Evolutionary conservation across 495 filamentous ascomycete species (phyloP), one percentile per base, ranked within the genome.

Genomic region (Zalerion maritima): DNA sequence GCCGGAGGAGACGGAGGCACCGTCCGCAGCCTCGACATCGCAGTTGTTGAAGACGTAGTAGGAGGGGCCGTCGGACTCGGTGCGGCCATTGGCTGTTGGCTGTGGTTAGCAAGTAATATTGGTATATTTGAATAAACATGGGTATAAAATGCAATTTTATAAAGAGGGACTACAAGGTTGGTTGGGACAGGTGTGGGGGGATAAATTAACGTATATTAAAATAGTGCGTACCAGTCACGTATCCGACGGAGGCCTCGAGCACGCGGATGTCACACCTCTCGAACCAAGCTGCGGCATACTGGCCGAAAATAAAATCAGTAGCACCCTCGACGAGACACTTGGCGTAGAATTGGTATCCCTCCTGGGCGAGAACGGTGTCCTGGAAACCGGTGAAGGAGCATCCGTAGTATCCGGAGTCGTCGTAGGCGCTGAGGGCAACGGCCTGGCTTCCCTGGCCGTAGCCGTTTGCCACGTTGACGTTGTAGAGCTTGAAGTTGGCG

Each of bases 271-370:
- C 62, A 21, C 54, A 59, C 14, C 49, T 40, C 38, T 77, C 68
- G 39, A 79, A 74, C 74, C 74, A 81, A 7, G 62, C 64, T 6
- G 48, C 49, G 7, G 66, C 68, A 14, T 55, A 47, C 47, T 73
- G 69, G 5, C 75, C 75, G 46, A 76, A 80, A 40, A 80, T 69
- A 41, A 77, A 78, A 41, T 78, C 75, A 13, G 67, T 67, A 7
- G 66, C 67, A 8, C 75, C 75, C 34, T 63, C 52, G 36, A 78
- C 71, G 26, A 60, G 50, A 41, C 57, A 62, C 13, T 52, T 49
- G 10, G 52, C 59, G 49, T 67, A 78, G n/a, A 75, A 37, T 36
- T 76, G 69, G 27, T 50, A 40, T 18, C 73, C 73, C n/a, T 45
- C 52, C 29, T 78, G 50, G 8, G 69, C 64, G 3, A 75, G 52